Conservation (phyloP, 441 rosid species). For the Eutrema salsugineum region DNA sequence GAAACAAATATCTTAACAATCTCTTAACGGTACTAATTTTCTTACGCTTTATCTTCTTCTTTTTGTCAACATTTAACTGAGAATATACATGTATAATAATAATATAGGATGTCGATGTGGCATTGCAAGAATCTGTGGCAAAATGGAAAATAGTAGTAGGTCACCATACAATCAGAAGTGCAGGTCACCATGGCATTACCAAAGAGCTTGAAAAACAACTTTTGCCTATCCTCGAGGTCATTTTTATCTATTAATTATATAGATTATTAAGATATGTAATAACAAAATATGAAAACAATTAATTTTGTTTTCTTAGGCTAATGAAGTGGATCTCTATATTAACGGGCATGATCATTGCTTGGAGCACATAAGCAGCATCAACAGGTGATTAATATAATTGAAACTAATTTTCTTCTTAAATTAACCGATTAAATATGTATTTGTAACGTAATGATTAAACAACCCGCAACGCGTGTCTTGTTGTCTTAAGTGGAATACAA, state of each 20-base stretch:
- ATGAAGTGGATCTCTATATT: constrained; percentile 41
- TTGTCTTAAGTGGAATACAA: constrained; percentile 26
- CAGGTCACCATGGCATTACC: constrained; percentile 67
- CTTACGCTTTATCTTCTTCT: not conserved
- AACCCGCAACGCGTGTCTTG: not conserved
- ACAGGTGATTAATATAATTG: constrained; percentile 22
- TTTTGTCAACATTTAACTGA: not conserved
- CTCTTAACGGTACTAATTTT: constrained; percentile 38
- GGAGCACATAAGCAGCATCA: constrained; percentile 35
- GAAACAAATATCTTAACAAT: constrained; percentile 44
- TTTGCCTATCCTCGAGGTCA: constrained; percentile 75
- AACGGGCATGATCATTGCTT: constrained; percentile 63
- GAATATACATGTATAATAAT: not conserved
- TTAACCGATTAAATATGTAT: not conserved
- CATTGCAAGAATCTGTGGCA: constrained; percentile 46
- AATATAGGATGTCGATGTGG: constrained; percentile 25
- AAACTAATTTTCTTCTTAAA: not conserved
- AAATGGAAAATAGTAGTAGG: constrained; percentile 89
- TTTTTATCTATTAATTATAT: not conserved
- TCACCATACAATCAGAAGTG: constrained; percentile 80
- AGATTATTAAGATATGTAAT: not conserved
- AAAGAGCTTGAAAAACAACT: constrained; percentile 49
- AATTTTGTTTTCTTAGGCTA: constrained; percentile 13
- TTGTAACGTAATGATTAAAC: not conserved
- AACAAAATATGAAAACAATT: not conserved